phyloP scores from a whole-genome alignment of 495 filamentous ascomycete genomes.

The Annulohypoxylon stygium region DNA sequence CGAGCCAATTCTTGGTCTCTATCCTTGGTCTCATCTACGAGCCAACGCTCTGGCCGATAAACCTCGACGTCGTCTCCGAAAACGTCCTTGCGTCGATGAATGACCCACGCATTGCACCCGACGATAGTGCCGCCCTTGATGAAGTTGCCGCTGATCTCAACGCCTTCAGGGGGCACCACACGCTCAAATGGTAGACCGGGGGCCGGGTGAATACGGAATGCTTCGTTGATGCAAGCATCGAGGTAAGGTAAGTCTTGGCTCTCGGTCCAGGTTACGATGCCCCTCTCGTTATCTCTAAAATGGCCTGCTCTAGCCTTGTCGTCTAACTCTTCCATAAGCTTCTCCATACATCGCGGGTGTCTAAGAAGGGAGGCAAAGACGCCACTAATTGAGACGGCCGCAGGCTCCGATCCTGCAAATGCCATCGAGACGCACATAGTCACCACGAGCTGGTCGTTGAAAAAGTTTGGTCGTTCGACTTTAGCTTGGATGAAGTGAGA shows the following conservation, averaged over 20 bases:
- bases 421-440: constrained; percentile 66
- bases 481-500: constrained; percentile 53
- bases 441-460: constrained; percentile 64
- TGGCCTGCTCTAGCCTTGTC: constrained; percentile 15
- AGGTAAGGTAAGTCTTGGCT: constrained; percentile 71
- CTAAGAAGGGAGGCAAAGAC: constrained; percentile 66
- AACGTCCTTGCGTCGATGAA: constrained; percentile 62
- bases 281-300: constrained; percentile 58
- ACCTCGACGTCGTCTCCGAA: constrained; percentile 65
- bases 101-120: constrained; percentile 69
- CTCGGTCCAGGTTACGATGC: constrained; percentile 28
- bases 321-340: constrained; percentile 62
- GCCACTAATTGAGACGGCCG: constrained; percentile 64
- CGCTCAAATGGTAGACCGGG: constrained; percentile 66
- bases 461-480: constrained; percentile 63
- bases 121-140: constrained; percentile 64
- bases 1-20: constrained; percentile 54
- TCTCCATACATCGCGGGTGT: constrained; percentile 53
- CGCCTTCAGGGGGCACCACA: constrained; percentile 64
- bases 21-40: constrained; percentile 45
- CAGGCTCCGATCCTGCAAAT: constrained; percentile 69
- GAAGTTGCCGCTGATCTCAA: constrained; percentile 61
- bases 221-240: constrained; percentile 74
- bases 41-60: constrained; percentile 68
- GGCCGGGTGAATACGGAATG: constrained; percentile 67